A percentile compares a stretch with the other conserved stretches of the same genome.
Evolutionary conservation across 495 filamentous ascomycete genomes (phyloP).

Genomic region (Sporormia fimetaria): DNA sequence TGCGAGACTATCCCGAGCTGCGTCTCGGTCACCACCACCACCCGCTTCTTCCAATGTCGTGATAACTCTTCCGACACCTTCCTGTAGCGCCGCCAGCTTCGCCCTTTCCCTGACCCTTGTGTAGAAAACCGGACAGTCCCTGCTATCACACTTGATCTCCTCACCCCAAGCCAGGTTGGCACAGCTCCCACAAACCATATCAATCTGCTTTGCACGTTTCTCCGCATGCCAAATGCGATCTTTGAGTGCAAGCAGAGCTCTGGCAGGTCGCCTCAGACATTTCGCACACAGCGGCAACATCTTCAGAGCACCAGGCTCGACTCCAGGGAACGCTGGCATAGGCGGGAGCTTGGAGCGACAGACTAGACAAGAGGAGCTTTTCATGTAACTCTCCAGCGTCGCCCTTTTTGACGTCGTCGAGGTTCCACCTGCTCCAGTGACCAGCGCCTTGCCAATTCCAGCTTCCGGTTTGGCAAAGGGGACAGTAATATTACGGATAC

Average conservation of each 20-base stretch:
- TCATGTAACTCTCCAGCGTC: constrained; percentile 86
- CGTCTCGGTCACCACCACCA: too few relatives aligned
- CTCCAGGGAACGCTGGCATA: constrained; percentile 8
- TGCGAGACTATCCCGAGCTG: too few relatives aligned
- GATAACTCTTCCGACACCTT: constrained; percentile 25
- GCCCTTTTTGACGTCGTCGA: too few relatives aligned
- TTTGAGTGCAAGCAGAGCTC: constrained; percentile 51
- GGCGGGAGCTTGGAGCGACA: constrained; percentile 53
- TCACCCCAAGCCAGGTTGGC: constrained; percentile 59
- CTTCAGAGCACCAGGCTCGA: constrained; percentile 4
- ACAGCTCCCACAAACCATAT: constrained; percentile 72
- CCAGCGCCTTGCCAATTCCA: constrained; percentile 12
- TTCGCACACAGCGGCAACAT: constrained; percentile 48
- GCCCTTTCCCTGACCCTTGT: constrained; percentile 61
- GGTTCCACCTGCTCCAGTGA: constrained; percentile 27
- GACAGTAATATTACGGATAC: constrained; percentile 38
- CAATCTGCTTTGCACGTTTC: constrained; percentile 52
- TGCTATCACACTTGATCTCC: constrained; percentile 71
- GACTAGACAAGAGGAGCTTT: constrained; percentile 62
- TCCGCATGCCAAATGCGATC: constrained; percentile 51
- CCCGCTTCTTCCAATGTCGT: constrained; percentile 26
- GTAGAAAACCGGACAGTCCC: constrained; percentile 91
- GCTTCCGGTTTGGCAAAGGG: constrained; percentile 40
- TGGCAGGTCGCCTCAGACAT: constrained; percentile 47
- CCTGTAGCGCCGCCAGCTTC: constrained; percentile 47